These are phyloP conservation scores for Cryphonectria japonica DNA, from an alignment of 2,329 filamentous ascomycete species.

Conservation along the genomic window DNA sequence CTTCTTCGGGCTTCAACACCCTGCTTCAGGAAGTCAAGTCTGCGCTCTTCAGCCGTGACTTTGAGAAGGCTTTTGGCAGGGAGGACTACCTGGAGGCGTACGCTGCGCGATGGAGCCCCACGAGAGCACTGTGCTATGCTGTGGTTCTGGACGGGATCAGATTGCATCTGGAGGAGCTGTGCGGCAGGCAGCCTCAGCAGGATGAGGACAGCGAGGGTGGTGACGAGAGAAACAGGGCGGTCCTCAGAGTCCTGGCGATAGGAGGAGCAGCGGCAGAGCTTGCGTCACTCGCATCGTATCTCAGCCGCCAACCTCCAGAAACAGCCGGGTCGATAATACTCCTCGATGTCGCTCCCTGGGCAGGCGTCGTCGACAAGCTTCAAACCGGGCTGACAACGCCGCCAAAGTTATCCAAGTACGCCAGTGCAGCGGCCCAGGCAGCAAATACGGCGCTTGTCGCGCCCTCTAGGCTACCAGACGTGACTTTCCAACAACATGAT, in stretches of 20 bases:
- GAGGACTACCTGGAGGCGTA: constrained; percentile 78
- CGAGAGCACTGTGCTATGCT: constrained; percentile 82
- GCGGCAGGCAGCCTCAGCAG: neutral
- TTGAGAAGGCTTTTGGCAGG: constrained; percentile 75
- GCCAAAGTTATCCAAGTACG: constrained; percentile 43
- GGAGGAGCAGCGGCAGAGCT: constrained; percentile 68
- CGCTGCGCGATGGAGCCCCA: constrained; percentile 88
- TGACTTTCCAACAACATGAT: constrained; percentile 53
- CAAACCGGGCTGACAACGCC: constrained; percentile 57
- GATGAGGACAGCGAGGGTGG: neutral
- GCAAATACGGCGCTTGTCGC: constrained; percentile 50
- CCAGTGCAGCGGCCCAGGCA: constrained; percentile 42
- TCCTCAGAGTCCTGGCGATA: constrained; percentile 50
- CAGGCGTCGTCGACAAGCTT: constrained; percentile 62
- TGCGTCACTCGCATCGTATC: constrained; percentile 53
- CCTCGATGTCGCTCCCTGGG: constrained; percentile 86
- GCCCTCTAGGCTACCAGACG: constrained; percentile 42
- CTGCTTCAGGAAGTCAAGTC: constrained; percentile 81
- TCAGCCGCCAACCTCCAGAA: constrained; percentile 36
- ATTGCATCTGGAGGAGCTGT: constrained; percentile 37
- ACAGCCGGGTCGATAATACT: constrained; percentile 56
- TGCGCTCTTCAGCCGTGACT: constrained; percentile 85
- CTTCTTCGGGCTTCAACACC: constrained; percentile 50
- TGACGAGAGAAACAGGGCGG: neutral
- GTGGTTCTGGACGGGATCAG: constrained; percentile 49